Base-by-base conservation (phyloP, 208 protist species). In the Leptomonas seymouri region DNA sequence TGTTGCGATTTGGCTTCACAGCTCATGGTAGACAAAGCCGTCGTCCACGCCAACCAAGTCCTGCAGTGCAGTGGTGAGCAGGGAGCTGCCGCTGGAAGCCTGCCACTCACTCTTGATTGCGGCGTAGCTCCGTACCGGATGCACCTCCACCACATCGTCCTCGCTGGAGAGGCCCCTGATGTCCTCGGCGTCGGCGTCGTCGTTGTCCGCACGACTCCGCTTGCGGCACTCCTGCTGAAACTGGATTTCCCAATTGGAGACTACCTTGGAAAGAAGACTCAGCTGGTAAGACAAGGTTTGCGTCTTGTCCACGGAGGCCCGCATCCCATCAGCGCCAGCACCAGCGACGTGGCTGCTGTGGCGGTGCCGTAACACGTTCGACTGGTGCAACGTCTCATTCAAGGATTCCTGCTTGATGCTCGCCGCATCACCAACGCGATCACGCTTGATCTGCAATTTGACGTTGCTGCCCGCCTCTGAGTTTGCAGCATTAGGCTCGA, bases 21-120 rank as follows among this genome's bases (percentile, higher is more conserved):
- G 71, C 63, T 96, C 91, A 36, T 93, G 88, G 64, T 96, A 96
- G 12, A 96, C 85, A 74, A 96, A 93, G 42, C 80, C 86, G 42
- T 93, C 86, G 34, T 93, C 76, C 2, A 81, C 78, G 23, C 85
- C 84, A n/a, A 91, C 83, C 20, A 96, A 71, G 25, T 80, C 67
- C 48, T 78, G 75, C 27, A 96, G 66, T 20, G 69, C 68, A 0
- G 50, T 60, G 8, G 51, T 69, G 55, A 45, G 59, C 0, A 18
- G 11, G 7, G 39, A 48, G 21, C n/a, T 45, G 18, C 39, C 70
- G 34, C 9, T 41, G 39, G 2, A 20, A 5, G 9, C 21, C 12
- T 58, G 61, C 73, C 76, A 93, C 74, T 95, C 90, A 15, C 74
- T 76, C 62, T 96, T 96, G 67, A 96, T 90, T 11, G 63, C 46